These are phyloP conservation scores for Phylloporus sp. DNA, from an alignment of 1,284 basidiomycete species.

Conservation along the genomic window DNA sequence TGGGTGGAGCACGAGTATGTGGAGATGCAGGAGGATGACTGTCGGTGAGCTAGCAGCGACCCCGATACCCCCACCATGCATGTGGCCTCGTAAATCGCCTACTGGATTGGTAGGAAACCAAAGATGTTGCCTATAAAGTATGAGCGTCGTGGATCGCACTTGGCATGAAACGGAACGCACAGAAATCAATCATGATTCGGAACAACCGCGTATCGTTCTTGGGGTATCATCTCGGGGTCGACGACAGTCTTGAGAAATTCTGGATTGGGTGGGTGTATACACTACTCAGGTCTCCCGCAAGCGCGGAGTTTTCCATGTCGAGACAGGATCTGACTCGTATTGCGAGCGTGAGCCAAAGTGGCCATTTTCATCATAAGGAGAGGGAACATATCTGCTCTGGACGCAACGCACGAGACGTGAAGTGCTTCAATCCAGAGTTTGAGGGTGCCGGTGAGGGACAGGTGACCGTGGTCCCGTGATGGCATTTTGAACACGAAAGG, in stretches of 20 bases:
- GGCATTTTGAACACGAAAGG: no score
- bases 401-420: conserved; percentile 39
- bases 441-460: conserved; percentile 37
- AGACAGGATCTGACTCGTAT: conserved; percentile 9
- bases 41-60: neutral
- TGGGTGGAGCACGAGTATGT: conserved; percentile 39
- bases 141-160: conserved; percentile 33
- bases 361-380: conserved; percentile 31
- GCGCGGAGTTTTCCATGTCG: conserved; percentile 38
- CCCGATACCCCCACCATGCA: conserved; percentile 3
- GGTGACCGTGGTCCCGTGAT: no score
- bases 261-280: conserved; percentile 25
- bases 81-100: conserved; percentile 14
- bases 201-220: conserved; percentile 39
- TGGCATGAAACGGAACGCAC: conserved; percentile 37
- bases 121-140: conserved; percentile 39
- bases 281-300: conserved; percentile 29
- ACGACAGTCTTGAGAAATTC: conserved; percentile 33
- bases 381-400: conserved; percentile 41
- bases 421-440: conserved; percentile 38
- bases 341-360: conserved; percentile 15
- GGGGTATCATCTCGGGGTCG: conserved; percentile 38
- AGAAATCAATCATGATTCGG: conserved; percentile 39
- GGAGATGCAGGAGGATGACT: conserved; percentile 36
- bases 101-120: conserved; percentile 31